These are phyloP conservation scores for Gilbertella persicaria DNA, from an alignment of 371 early-diverging fungal species.

Conservation along the genomic window DNA sequence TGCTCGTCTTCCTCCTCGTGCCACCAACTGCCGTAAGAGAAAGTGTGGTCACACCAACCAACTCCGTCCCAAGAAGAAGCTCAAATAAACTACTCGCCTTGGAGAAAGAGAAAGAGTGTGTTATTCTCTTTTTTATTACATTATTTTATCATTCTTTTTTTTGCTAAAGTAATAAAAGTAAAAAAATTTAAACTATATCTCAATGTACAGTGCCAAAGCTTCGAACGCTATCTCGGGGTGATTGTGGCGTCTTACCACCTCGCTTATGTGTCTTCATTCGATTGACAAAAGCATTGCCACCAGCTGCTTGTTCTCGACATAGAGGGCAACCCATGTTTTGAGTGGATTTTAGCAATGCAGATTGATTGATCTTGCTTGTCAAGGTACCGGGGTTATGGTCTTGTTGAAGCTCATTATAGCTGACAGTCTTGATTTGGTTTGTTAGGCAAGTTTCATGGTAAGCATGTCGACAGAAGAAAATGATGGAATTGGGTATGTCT, in stretches of 20 bases:
- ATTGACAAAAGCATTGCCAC: slow-evolving; percentile 53
- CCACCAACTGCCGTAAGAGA: slow-evolving; percentile 99
- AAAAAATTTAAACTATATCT: not conserved
- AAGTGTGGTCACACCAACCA: slow-evolving; percentile 99
- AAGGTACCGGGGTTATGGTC: slow-evolving; percentile 31
- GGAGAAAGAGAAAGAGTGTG: not conserved
- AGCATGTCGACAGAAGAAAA: slow-evolving; percentile 79
- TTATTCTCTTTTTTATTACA: not conserved
- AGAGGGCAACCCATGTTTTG: slow-evolving; percentile 55
- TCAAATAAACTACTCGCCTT: slow-evolving; percentile 21
- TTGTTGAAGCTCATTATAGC: slow-evolving; percentile 10
- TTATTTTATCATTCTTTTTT: not conserved
- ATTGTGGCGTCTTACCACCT: slow-evolving; percentile 10
- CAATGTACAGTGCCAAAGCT: slow-evolving; percentile 45
- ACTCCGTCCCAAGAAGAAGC: slow-evolving; percentile 96
- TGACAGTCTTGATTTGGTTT: slow-evolving; percentile 17
- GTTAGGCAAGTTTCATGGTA: slow-evolving; percentile 72
- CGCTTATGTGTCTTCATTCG: slow-evolving; percentile 45
- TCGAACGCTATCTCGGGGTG: slow-evolving; percentile 36
- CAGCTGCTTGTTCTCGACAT: slow-evolving; percentile 57
- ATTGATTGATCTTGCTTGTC: slow-evolving; percentile 56
- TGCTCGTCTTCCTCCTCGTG: slow-evolving; percentile 97
- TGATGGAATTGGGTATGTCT: slow-evolving; percentile 44
- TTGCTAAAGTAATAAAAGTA: slow-evolving; percentile 6
- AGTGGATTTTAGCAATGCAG: slow-evolving; percentile 53